phyloP scores from a whole-genome alignment of 345 rosid genomes.

The Lepidium aucheri region DNA sequence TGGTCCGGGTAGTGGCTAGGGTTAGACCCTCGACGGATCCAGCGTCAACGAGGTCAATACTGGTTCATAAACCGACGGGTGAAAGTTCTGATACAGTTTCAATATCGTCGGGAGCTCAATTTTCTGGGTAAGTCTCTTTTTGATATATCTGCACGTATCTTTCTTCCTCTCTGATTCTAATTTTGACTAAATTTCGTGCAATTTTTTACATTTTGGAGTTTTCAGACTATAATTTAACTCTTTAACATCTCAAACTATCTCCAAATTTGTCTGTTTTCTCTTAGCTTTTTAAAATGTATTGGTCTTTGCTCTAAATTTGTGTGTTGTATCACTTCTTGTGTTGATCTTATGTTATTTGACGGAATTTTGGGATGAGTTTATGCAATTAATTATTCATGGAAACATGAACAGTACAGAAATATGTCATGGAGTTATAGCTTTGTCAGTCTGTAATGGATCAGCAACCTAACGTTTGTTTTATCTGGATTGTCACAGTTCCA shows the following conservation, averaged over 20 bases:
- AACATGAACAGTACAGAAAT: background rate
- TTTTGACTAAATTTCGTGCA: background rate
- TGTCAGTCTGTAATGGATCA: background rate
- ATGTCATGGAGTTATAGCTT: background rate
- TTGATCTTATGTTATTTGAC: background rate
- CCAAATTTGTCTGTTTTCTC: background rate
- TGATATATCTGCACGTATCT: background rate
- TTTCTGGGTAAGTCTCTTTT: slow-evolving; percentile 28
- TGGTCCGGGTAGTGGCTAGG: slow-evolving; percentile 55
- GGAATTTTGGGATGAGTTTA: no score
- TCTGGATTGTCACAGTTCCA: slow-evolving; percentile 33
- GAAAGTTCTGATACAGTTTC: slow-evolving; percentile 36
- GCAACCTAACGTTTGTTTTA: background rate
- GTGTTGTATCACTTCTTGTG: background rate
- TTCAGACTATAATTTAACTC: background rate
- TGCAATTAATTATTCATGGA: background rate
- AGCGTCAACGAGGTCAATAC: slow-evolving; percentile 24
- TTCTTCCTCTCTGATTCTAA: background rate
- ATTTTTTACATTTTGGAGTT: background rate
- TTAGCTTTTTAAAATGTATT: background rate
- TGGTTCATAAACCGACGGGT: slow-evolving; percentile 38
- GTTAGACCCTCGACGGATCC: slow-evolving; percentile 34
- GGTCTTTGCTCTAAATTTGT: background rate
- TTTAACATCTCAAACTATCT: background rate
- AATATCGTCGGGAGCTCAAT: slow-evolving; percentile 41